Evolutionary conservation across 306 rosid genomes (phyloP).

Genomic region (Cucumis cinereus): DNA sequence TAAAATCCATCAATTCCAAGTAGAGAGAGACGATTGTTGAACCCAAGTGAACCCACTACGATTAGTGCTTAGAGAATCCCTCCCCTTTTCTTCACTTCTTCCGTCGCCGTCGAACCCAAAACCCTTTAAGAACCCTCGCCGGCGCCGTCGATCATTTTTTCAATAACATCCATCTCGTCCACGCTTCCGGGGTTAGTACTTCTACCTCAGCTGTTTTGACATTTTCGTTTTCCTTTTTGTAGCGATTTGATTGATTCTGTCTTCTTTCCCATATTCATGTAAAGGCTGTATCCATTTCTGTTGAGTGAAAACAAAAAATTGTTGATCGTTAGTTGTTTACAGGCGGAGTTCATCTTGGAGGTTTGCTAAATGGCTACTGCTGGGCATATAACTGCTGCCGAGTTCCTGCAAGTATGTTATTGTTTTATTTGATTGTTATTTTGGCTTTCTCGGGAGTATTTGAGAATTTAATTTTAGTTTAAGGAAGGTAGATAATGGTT

Average conservation of each 20-base stretch:
- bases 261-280: not conserved
- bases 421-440: not conserved
- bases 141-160: not conserved
- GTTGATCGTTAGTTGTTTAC: not conserved
- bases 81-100: not conserved
- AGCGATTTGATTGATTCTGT: not conserved
- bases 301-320: not conserved
- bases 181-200: not conserved
- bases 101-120: not conserved
- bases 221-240: not conserved
- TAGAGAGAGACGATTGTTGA: too few relatives aligned
- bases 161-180: not conserved
- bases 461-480: not conserved
- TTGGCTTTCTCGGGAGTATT: not conserved
- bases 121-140: not conserved
- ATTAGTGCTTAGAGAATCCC: not conserved
- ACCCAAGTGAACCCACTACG: not conserved
- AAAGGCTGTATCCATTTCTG: not conserved
- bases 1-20: too few relatives aligned
- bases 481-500: not conserved
- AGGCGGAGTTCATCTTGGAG: not conserved
- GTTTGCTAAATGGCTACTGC: constrained; percentile 24
- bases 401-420: constrained; percentile 37
- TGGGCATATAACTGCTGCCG: constrained; percentile 39
- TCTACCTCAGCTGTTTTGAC: not conserved